Percentiles rank a stretch among this genome's conserved stretches.
Conservation (phyloP, 495 filamentous ascomycete genomes). For the Hypomontagnella submonticulosa region DNA sequence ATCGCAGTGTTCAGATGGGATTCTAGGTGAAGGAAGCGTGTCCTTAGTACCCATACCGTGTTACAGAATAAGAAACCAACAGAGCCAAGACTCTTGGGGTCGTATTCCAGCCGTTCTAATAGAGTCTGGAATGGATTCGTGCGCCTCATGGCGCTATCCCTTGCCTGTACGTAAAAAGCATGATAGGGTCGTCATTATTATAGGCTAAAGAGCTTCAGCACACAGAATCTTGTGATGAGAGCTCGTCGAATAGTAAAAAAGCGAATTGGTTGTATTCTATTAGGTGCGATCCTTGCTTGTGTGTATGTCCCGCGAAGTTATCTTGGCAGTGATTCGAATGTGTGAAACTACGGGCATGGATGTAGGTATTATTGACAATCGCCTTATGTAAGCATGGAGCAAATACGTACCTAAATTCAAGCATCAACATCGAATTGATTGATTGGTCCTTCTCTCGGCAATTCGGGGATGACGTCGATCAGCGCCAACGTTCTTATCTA, state of each 20-base stretch:
- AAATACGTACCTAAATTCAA: too few relatives aligned
- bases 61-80: conserved; percentile 10
- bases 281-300: too few relatives aligned
- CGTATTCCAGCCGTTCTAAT: conserved; percentile 1
- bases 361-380: too few relatives aligned
- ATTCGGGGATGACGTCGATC: conserved; percentile 40
- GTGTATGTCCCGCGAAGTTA: too few relatives aligned
- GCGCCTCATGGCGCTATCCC: conserved; percentile 1
- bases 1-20: neutral
- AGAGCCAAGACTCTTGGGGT: conserved; percentile 9
- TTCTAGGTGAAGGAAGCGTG: conserved; percentile 15
- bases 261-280: too few relatives aligned
- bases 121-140: conserved; percentile 7
- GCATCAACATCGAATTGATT: too few relatives aligned
- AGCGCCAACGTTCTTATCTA: conserved; percentile 16
- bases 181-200: neutral
- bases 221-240: too few relatives aligned
- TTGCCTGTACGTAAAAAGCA: conserved; percentile 8
- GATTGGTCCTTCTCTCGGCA: too few relatives aligned
- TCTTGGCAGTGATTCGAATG: too few relatives aligned
- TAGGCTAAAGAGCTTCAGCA: neutral
- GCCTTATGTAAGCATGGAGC: too few relatives aligned
- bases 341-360: too few relatives aligned
- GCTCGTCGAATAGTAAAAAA: too few relatives aligned
- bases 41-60: conserved; percentile 1